Percentiles rank a stretch among this genome's conserved stretches.
Conservation (phyloP, 148 eudicot species). For the Persicaria maculosa region DNA sequence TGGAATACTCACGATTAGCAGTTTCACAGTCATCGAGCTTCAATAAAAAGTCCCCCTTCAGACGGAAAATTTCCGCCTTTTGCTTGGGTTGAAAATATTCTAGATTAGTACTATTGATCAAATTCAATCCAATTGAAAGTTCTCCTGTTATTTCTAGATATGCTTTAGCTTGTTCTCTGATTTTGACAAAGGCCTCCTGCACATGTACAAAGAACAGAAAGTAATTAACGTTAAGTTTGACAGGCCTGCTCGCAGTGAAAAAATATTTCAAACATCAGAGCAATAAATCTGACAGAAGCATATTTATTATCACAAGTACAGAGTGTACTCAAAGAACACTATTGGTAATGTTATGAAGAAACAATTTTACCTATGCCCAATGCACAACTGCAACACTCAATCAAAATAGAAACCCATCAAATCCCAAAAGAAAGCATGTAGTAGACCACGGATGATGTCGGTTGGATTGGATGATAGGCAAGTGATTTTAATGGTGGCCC, state of each 20-base stretch:
- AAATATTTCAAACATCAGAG: not conserved
- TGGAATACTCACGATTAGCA: conserved; percentile 89
- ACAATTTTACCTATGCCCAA: not conserved
- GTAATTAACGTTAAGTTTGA: not conserved
- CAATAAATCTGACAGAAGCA: not conserved
- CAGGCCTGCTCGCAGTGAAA: not conserved
- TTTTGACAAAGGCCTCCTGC: conserved; percentile 96
- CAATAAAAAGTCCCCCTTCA: conserved; percentile 78
- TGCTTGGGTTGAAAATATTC: conserved; percentile 89
- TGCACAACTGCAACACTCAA: not conserved
- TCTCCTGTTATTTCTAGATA: conserved; percentile 94
- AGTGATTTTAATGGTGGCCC: not conserved
- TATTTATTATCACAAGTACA: too few species aligned
- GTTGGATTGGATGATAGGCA: not conserved
- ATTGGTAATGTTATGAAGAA: too few species aligned
- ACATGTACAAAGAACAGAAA: conserved; percentile 14
- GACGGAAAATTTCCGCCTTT: conserved; percentile 88
- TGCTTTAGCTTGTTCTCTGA: conserved; percentile 97
- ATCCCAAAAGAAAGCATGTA: not conserved
- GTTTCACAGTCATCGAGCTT: conserved; percentile 89
- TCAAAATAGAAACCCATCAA: not conserved
- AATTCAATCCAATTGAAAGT: conserved; percentile 74
- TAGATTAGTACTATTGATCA: conserved; percentile 86
- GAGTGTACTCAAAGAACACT: too few species aligned
- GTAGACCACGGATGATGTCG: not conserved